Evolutionary conservation across 2,329 filamentous ascomycete species (phyloP).

Genomic region (Fusarium gaditjirri): DNA sequence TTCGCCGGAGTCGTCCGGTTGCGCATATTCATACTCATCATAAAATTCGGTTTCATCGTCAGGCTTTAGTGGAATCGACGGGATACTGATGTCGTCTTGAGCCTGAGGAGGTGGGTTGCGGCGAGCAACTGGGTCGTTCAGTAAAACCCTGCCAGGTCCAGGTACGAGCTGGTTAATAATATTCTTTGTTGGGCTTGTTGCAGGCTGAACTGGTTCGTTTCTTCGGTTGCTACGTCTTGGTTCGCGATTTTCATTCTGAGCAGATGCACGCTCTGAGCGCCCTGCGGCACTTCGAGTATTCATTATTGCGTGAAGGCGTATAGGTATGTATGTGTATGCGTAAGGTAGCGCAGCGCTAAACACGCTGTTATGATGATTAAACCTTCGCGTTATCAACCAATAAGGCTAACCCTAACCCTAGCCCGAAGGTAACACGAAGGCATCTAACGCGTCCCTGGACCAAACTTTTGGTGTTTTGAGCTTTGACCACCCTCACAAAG

Average conservation of each 20-base stretch:
- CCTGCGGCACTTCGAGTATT: constrained; percentile 32
- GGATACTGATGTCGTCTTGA: constrained; percentile 34
- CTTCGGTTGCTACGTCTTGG: constrained; percentile 33
- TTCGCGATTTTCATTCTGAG: constrained; percentile 7
- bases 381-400: constrained; percentile 13
- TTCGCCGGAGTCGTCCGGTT: constrained; percentile 12
- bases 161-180: not conserved
- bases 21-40: constrained; percentile 15
- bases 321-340: not conserved
- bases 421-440: constrained; percentile 26
- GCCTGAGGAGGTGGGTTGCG: constrained; percentile 38
- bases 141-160: constrained; percentile 5
- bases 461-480: constrained; percentile 8
- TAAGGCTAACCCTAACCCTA: constrained; percentile 29
- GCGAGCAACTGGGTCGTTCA: constrained; percentile 27
- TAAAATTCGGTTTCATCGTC: constrained; percentile 40
- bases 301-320: constrained; percentile 11
- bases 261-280: constrained; percentile 14
- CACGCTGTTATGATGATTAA: constrained; percentile 1
- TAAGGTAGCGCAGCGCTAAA: not conserved
- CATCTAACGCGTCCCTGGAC: not conserved
- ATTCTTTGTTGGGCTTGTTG: not conserved
- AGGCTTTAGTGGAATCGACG: constrained; percentile 21
- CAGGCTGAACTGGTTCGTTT: not conserved
- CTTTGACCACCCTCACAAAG: not conserved